These are phyloP conservation scores for Phytophthora sojae DNA, from an alignment of 352 stramenopile genomes.

Conservation along the genomic window DNA sequence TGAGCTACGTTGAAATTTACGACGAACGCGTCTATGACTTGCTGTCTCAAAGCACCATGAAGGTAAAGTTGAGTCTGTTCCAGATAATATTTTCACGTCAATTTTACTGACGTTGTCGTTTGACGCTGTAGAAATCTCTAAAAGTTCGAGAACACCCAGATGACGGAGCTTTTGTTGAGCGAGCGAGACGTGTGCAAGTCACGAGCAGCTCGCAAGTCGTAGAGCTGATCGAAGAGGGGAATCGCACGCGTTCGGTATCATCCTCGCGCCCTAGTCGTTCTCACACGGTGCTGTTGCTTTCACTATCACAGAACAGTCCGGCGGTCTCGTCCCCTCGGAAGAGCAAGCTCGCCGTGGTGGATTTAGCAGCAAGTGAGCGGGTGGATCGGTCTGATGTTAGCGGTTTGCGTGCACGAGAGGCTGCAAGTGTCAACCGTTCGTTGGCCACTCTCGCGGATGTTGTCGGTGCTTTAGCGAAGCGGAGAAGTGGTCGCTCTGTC, in stretches of 20 bases:
- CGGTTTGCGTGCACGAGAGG: conserved; percentile 69
- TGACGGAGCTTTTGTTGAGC: conserved; percentile 72
- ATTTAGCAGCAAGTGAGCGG: conserved; percentile 76
- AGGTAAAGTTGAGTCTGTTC: conserved; percentile 25
- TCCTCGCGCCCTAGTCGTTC: conserved; percentile 62
- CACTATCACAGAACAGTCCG: conserved; percentile 48
- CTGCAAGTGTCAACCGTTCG: conserved; percentile 84
- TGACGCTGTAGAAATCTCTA: conserved; percentile 51
- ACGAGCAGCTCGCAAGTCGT: conserved; percentile 63
- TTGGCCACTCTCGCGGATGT: conserved; percentile 87
- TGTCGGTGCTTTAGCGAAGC: conserved; percentile 73
- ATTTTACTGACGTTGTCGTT: no score
- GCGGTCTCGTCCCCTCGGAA: conserved; percentile 31
- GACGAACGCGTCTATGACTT: conserved; percentile 82
- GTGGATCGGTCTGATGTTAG: conserved; percentile 57
- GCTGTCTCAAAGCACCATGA: conserved; percentile 38
- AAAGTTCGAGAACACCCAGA: conserved; percentile 81
- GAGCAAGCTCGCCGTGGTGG: conserved; percentile 79
- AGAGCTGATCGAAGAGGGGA: conserved; percentile 68
- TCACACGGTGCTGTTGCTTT: conserved; percentile 73
- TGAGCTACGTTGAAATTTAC: conserved; percentile 89
- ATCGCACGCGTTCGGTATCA: conserved; percentile 59
- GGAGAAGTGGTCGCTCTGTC: conserved; percentile 14
- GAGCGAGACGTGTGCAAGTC: conserved; percentile 54
- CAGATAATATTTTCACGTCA: no score